Evolutionary conservation across 2,329 filamentous ascomycete species (phyloP), one percentile per base, ranked within the genome.

Genomic region (Cladobotryum protrusum): DNA sequence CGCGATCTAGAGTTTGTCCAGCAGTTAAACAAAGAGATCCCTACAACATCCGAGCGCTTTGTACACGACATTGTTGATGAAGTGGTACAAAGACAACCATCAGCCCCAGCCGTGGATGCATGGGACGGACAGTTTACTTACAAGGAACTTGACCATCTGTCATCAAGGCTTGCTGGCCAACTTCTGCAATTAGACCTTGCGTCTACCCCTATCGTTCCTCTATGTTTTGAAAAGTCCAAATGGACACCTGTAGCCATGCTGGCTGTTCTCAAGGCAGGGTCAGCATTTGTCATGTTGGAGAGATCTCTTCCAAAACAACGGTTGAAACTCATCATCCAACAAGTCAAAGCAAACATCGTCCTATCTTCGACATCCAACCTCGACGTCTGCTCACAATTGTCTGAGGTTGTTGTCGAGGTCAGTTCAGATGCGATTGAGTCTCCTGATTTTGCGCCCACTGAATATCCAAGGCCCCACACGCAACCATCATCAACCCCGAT

Each of bases 121-220:
- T 62, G 59, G 59, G 59, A 62, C 40, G 57, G 57, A 2, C 6
- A 33, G 4, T 39, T 59, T 19, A 58, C 59, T 2, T 61, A 60
- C 44, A n/a, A 19, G 13, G 53, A 61, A 15, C 46, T 62, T 3
- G 53, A 56, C 15, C 17, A 19, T 7, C 43, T 47, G 2, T 41
- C 52, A 13, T 46, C 34, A 13, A 17, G 33, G 4, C 45, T 54
- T 11, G 45, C 45, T 17, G 14, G 39, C 4, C 24, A 41, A 7
- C 36, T 53, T 5, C n/a, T 37, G 2, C 29, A 32, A 32, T 12
- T 50, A 13, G 61, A 61, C n/a, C 54, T 70, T 35, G 40, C 50
- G 3, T 56, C 57, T 3, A 63, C 61, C 32, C 49, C 20, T 6
- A 35, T 50, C 6, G 45, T 58, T 6, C 50, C 49, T 1, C n/a